A percentile compares a stretch with the other conserved stretches of the same genome.
Evolutionary conservation across 139 green algal species (phyloP).

Genomic region (Raphidocelis subcapitata): DNA sequence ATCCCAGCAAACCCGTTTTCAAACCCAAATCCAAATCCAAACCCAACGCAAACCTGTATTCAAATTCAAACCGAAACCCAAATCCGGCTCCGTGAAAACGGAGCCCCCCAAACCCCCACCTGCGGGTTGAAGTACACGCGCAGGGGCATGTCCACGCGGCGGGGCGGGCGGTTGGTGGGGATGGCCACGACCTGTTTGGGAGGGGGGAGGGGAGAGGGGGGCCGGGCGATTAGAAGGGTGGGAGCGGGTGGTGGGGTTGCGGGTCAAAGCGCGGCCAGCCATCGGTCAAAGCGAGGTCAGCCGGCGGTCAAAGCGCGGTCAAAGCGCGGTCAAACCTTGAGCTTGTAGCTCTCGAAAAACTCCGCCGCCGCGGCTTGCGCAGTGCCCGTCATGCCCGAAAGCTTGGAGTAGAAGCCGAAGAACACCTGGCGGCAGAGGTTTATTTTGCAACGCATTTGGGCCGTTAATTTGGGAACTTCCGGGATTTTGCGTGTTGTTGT

Average conservation of each 20-base stretch:
- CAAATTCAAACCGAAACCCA: no score
- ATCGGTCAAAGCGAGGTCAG: no score
- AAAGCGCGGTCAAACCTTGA: no score
- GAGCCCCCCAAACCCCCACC: no score
- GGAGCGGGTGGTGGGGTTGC: no score
- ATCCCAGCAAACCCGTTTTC: neutral
- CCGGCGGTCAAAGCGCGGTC: no score
- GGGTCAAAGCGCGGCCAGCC: no score
- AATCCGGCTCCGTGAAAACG: no score
- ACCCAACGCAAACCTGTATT: no score
- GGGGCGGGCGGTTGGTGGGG: conserved; percentile 75
- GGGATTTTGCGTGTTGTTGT: neutral
- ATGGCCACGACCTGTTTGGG: conserved; percentile 68
- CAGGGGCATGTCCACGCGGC: conserved; percentile 57
- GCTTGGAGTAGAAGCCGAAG: conserved; percentile 47
- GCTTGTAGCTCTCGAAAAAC: conserved; percentile 59
- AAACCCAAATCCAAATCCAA: neutral
- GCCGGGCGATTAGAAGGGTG: no score
- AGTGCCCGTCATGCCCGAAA: conserved; percentile 74
- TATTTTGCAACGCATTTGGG: neutral
- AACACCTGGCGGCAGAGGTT: conserved; percentile 44
- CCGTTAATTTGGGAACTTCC: neutral
- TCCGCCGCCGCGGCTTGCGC: conserved; percentile 79
- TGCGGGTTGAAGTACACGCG: conserved; percentile 51
- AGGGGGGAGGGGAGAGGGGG: neutral